Percentiles rank a stretch among this genome's conserved stretches.
Conservation (phyloP, 2,329 filamentous ascomycete species). For the Pseudocercospora fijiensis region DNA sequence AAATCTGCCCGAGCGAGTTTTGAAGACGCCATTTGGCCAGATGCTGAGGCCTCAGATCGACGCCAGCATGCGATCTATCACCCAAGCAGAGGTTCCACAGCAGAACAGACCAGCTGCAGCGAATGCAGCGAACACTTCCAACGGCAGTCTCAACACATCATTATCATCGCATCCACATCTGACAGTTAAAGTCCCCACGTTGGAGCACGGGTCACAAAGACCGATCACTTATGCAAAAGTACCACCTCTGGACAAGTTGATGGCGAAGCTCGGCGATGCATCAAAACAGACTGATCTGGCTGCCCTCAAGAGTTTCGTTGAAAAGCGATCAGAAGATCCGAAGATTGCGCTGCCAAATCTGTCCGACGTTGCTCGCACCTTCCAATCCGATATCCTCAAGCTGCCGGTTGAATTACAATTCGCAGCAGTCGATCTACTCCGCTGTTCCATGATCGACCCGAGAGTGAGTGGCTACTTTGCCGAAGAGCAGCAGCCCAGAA, state of each 20-base stretch:
- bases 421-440: slow-evolving; percentile 78
- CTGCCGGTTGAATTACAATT: slow-evolving; percentile 70
- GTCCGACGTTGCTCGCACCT: slow-evolving; percentile 55
- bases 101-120: slow-evolving; percentile 29
- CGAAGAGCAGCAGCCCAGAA: slow-evolving; percentile 65
- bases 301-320: slow-evolving; percentile 69
- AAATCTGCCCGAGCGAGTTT: slow-evolving; percentile 78
- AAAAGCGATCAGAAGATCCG: slow-evolving; percentile 58
- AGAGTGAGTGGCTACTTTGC: slow-evolving; percentile 80
- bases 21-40: slow-evolving; percentile 81
- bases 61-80: slow-evolving; percentile 60
- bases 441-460: slow-evolving; percentile 72
- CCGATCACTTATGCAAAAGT: slow-evolving; percentile 75
- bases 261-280: slow-evolving; percentile 69
- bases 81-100: slow-evolving; percentile 55
- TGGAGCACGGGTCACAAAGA: slow-evolving; percentile 63
- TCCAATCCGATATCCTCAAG: slow-evolving; percentile 32
- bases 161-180: slow-evolving; percentile 71
- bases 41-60: slow-evolving; percentile 81
- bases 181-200: slow-evolving; percentile 65
- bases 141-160: slow-evolving; percentile 42
- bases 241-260: slow-evolving; percentile 78
- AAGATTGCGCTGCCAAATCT: slow-evolving; percentile 72
- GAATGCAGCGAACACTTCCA: slow-evolving; percentile 8
- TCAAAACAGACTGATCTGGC: slow-evolving; percentile 62